Conservation (phyloP, 2,329 filamentous ascomycete genomes). For the Sclerotinia nivalis region DNA sequence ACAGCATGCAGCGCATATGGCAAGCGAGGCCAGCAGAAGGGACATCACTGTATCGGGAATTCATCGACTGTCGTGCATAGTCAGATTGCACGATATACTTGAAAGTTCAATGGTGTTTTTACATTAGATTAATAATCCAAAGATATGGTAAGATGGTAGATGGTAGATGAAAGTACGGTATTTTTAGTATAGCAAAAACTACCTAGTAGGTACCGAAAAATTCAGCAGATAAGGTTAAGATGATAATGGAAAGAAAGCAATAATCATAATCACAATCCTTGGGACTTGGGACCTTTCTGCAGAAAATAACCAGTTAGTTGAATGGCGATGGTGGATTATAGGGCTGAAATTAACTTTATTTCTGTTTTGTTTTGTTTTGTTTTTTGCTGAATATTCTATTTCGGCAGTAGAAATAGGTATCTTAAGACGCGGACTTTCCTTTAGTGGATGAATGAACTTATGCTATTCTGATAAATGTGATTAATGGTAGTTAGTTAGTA, state of each 20-base stretch:
- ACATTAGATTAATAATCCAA: too few relatives aligned
- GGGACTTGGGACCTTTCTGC: too few relatives aligned
- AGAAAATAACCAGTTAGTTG: too few relatives aligned
- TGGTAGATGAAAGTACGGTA: too few relatives aligned
- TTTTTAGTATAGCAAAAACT: too few relatives aligned
- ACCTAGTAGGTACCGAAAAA: too few relatives aligned
- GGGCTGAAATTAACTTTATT: neutral
- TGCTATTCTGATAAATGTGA: conserved; percentile 26
- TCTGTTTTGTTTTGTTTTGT: too few relatives aligned
- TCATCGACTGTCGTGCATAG: neutral
- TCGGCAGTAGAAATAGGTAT: neutral
- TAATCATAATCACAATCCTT: too few relatives aligned
- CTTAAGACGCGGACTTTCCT: conserved; percentile 21
- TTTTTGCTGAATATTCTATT: conserved; percentile 5
- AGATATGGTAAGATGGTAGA: too few relatives aligned
- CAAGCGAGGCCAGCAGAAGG: neutral
- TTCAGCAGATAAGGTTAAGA: too few relatives aligned
- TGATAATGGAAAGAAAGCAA: too few relatives aligned
- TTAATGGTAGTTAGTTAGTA: conserved; percentile 15
- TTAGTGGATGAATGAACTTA: conserved; percentile 21
- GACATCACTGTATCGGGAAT: neutral
- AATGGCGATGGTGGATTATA: neutral
- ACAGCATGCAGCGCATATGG: neutral
- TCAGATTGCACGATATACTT: neutral
- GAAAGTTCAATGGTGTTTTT: neutral